These are phyloP conservation scores for Striga asiatica DNA, from an alignment of 257 asterid species.

Conservation along the genomic window DNA sequence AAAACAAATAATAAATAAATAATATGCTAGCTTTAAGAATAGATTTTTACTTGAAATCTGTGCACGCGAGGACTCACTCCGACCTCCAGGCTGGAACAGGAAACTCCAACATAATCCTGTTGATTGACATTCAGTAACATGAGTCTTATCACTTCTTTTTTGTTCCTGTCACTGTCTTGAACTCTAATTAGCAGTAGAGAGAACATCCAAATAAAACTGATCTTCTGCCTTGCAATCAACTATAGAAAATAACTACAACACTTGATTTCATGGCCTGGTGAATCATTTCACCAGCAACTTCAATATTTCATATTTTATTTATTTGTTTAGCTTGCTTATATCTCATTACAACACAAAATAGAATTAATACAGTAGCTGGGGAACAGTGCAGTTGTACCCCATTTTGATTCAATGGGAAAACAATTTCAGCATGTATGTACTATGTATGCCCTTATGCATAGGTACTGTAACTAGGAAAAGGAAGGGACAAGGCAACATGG, in stretches of 20 bases:
- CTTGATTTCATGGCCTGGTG: conserved; percentile 7
- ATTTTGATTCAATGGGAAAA: too few species aligned
- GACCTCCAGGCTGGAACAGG: conserved; percentile 45
- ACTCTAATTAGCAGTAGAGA: conserved; percentile 5
- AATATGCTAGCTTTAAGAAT: conserved; percentile 7
- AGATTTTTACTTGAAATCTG: conserved; percentile 57
- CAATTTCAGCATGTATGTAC: too few species aligned
- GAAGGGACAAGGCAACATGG: background rate
- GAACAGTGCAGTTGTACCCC: background rate
- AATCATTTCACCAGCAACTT: conserved; percentile 12
- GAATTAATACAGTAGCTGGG: too few species aligned
- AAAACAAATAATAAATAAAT: background rate
- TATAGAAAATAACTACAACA: conserved; percentile 3
- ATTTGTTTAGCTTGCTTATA: conserved; percentile 1
- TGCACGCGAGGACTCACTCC: conserved; percentile 63
- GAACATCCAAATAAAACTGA: background rate
- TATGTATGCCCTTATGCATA: background rate
- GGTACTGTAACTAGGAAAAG: background rate
- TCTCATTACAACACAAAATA: background rate
- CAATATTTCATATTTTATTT: conserved; percentile 1
- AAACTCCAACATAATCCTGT: conserved; percentile 61
- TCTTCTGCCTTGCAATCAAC: background rate
- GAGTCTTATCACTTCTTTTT: conserved; percentile 8
- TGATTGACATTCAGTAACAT: conserved; percentile 14
- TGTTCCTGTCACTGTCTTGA: conserved; percentile 2